Conservation (phyloP, 768 basidiomycete genomes). For the Boletus subparvulus region DNA sequence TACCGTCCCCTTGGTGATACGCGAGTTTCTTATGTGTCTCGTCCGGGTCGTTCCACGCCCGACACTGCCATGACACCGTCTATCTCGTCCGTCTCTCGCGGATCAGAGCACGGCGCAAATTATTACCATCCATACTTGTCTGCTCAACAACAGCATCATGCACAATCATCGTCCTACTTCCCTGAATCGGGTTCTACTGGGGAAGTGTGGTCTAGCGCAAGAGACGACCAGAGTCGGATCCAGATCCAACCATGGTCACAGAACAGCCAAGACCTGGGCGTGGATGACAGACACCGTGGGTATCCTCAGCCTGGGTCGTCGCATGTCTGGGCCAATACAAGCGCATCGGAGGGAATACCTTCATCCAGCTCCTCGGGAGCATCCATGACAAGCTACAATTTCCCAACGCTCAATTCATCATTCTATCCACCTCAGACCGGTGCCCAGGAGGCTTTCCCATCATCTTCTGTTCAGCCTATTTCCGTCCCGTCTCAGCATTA, state of each 20-base stretch:
- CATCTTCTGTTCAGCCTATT: constrained; percentile 34
- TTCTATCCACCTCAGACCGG: constrained; percentile 49
- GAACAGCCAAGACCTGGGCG: constrained; percentile 21
- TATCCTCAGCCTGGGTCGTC: constrained; percentile 27
- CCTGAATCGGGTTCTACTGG: constrained; percentile 14
- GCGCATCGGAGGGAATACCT: constrained; percentile 24
- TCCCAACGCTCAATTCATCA: constrained; percentile 58
- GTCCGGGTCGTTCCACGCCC: constrained; percentile 27
- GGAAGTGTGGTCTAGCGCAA: constrained; percentile 22
- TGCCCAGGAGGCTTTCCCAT: constrained; percentile 32
- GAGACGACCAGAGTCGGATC: constrained; percentile 24
- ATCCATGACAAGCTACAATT: constrained; percentile 30
- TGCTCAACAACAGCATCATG: constrained; percentile 25
- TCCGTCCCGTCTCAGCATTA: constrained; percentile 33
- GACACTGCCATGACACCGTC: constrained; percentile 22
- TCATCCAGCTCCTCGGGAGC: constrained; percentile 22
- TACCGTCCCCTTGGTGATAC: constrained; percentile 30
- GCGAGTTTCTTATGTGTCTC: constrained; percentile 28
- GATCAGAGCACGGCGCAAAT: constrained; percentile 22
- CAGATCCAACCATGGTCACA: constrained; percentile 29
- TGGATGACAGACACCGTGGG: constrained; percentile 31
- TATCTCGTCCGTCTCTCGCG: constrained; percentile 25
- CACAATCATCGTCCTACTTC: constrained; percentile 26
- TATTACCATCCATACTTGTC: constrained; percentile 29
- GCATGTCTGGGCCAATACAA: constrained; percentile 24